These are phyloP conservation scores for Eutrema japonicum DNA, from an alignment of 345 rosid species.

Conservation along the genomic window DNA sequence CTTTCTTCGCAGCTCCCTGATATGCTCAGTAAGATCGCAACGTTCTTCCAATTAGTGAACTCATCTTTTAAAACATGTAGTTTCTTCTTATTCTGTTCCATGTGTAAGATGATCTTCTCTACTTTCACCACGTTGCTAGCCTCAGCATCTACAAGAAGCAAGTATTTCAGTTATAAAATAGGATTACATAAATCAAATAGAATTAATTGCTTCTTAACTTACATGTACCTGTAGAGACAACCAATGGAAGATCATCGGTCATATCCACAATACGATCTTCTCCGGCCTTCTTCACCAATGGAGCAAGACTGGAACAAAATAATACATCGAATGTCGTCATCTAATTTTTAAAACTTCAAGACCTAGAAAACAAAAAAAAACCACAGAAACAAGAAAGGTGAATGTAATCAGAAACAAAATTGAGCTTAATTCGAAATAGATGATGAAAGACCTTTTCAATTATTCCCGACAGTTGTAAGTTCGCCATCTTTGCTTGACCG, in stretches of 20 bases:
- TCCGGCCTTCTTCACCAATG: slow-evolving; percentile 90
- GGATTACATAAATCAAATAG: no score
- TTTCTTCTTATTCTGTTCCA: no score
- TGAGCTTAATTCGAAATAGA: background rate
- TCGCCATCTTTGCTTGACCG: slow-evolving; percentile 63
- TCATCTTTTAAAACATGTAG: no score
- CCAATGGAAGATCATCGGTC: slow-evolving; percentile 45
- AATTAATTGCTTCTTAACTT: no score
- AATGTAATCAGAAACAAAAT: background rate
- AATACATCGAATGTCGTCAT: slow-evolving; percentile 11
- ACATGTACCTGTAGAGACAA: no score
- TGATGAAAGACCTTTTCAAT: slow-evolving; percentile 75
- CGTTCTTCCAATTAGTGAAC: no score
- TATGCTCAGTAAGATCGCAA: no score
- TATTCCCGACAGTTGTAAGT: slow-evolving; percentile 78
- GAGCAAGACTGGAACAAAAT: slow-evolving; percentile 79
- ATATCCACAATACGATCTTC: slow-evolving; percentile 82
- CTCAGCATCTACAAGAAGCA: no score
- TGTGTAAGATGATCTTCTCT: no score
- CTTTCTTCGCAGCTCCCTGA: no score
- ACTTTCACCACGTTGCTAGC: no score
- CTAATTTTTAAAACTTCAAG: slow-evolving; percentile 1
- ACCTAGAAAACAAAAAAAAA: background rate
- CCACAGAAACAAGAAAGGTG: background rate
- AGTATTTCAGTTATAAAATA: no score